Conservation (phyloP, 2,329 filamentous ascomycete species). For the Fusarium citri region DNA sequence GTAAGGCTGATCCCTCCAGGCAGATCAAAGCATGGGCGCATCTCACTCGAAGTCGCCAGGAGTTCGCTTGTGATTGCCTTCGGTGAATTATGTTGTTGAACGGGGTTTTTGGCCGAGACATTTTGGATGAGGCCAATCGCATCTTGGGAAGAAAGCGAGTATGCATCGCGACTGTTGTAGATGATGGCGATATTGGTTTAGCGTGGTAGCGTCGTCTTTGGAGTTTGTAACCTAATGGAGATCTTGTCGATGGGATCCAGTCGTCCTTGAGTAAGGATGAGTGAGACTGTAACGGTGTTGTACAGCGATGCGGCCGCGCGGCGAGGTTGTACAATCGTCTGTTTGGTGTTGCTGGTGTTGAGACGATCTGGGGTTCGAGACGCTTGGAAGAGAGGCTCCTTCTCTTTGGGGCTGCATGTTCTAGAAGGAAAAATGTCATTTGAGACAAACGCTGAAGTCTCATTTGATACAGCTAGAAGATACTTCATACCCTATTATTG, state of each 20-base stretch:
- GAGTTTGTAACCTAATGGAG: neutral
- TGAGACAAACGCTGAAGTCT: neutral
- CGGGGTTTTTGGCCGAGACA: conserved; percentile 24
- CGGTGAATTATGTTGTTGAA: conserved; percentile 15
- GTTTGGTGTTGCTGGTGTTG: neutral
- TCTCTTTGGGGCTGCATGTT: neutral
- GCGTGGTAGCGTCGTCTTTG: too few species aligned
- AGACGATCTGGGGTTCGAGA: neutral
- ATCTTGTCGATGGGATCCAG: neutral
- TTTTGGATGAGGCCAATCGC: conserved; percentile 21
- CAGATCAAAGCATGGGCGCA: too few species aligned
- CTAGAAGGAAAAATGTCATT: neutral
- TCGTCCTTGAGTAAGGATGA: too few species aligned
- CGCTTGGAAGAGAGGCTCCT: neutral
- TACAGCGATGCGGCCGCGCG: conserved; percentile 26
- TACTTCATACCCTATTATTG: too few species aligned
- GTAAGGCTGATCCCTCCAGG: neutral
- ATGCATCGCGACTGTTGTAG: neutral
- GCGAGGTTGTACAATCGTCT: conserved; percentile 9
- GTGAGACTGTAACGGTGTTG: neutral
- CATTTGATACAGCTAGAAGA: too few species aligned
- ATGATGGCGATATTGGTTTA: too few species aligned
- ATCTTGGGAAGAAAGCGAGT: conserved; percentile 4
- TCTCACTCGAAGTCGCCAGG: too few species aligned
- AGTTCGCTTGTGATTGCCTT: conserved; percentile 15